Evolutionary conservation across 192 early-diverging fungal species (phyloP), one percentile per base, ranked within the genome.

Genomic region (Umbelopsis isabellina): DNA sequence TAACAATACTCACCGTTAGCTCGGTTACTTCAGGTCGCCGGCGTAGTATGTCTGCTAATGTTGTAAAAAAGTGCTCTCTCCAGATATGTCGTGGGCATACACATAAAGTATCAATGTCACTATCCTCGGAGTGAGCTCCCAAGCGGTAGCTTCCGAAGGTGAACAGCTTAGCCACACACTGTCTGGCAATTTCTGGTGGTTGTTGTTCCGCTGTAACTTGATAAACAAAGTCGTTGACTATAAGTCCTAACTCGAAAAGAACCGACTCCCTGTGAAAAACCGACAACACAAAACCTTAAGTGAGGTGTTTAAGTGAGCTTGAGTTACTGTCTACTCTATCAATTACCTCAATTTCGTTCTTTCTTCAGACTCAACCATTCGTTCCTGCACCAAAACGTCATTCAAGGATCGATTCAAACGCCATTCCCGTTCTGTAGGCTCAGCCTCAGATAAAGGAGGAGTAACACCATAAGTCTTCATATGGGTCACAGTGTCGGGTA

Each of bases 41-140:
- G 84, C 68, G 44, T 16, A 82, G 65, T 85, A 87, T 46, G 30
- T 21, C 49, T 13, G 64, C 13, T n/a, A 79, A 37, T 4, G 81
- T 74, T 15, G 79, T 79, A 65, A 92, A 90, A 72, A 92, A 92
- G 55, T 89, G 81, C 25, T 88, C 83, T n/a, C 87, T 66, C 27
- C 79, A 75, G 18, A 92, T 81, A 71, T 86, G 77, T 25, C 74
- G 74, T 21, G 91, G 91, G 30, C 86, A 82, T 4, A 91, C 85
- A 70, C 91, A 92, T 3, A 92, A 71, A 4, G 89, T 90, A 81
- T 92, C 91, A 52, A 92, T 91, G 83, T 92, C 91, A 58, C 80
- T 82, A 44, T 86, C 86, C 72, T 61, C 72, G 16, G 84, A 85
- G 72, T 92, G 86, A 13, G 90, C 91, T 21, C 91, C 91, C 12